Percentiles rank a stretch among this genome's conserved stretches.
Conservation (phyloP, 2,329 filamentous ascomycete genomes). For the Diaporthe sp. region DNA sequence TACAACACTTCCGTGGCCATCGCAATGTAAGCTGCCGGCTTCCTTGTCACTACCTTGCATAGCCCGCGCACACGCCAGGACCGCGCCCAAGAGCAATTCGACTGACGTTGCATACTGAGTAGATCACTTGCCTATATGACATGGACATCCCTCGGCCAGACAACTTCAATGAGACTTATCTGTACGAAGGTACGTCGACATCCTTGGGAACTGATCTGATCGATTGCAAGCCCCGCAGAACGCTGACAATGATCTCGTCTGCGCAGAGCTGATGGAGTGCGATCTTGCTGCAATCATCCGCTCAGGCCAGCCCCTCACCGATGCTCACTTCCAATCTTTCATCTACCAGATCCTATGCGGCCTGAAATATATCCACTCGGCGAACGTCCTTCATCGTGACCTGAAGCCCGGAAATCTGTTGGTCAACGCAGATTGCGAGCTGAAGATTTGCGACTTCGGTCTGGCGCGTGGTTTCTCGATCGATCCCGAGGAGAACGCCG, state of each 20-base stretch:
- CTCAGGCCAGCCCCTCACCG: constrained; percentile 95
- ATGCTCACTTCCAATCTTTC: constrained; percentile 99
- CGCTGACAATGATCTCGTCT: constrained; percentile 16
- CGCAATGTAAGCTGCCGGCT: constrained; percentile 75
- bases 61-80: neutral
- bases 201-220: neutral
- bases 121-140: constrained; percentile 99
- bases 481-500: constrained; percentile 97
- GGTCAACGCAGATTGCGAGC: constrained; percentile 98
- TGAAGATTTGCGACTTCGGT: constrained; percentile 99
- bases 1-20: constrained; percentile 96
- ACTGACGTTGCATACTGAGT: constrained; percentile 29
- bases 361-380: constrained; percentile 98
- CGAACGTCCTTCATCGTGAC: constrained; percentile 96
- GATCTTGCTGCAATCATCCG: constrained; percentile 98
- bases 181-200: constrained; percentile 87
- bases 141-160: constrained; percentile 99
- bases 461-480: constrained; percentile 96
- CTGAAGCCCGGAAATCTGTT: constrained; percentile 97
- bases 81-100: neutral
- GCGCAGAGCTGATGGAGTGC: constrained; percentile 96
- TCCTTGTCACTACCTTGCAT: neutral
- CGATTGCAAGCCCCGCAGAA: too few species aligned
- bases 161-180: constrained; percentile 99
- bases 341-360: constrained; percentile 99